A percentile compares a stretch with the other conserved stretches of the same genome.
phyloP scores from a whole-genome alignment of 257 asterid species.

The Striga asiatica region DNA sequence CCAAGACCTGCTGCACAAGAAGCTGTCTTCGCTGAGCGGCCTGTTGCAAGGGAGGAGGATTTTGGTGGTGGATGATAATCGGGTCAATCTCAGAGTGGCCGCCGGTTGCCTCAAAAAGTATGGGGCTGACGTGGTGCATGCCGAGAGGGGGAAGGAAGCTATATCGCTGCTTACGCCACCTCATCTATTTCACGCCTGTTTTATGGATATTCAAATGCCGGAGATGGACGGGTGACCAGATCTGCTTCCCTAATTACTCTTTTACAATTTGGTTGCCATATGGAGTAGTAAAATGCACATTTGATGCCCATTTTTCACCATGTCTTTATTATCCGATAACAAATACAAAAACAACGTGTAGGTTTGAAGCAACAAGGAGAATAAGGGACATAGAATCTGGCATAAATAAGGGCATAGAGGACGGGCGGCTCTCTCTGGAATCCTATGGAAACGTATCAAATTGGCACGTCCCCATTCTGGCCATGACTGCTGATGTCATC shows the following conservation, averaged over 20 bases:
- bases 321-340: background rate
- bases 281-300: too few species aligned
- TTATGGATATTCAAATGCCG: conserved; percentile 99
- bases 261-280: too few species aligned
- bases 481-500: conserved; percentile 96
- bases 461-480: conserved; percentile 89
- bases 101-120: conserved; percentile 75
- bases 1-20: conserved; percentile 25
- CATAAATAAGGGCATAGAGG: conserved; percentile 29
- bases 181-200: conserved; percentile 88
- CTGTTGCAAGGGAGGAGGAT: conserved; percentile 75
- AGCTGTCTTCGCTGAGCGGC: conserved; percentile 38
- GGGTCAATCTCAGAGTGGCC: conserved; percentile 87
- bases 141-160: conserved; percentile 68
- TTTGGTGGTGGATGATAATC: conserved; percentile 81
- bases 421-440: conserved; percentile 36
- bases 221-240: conserved; percentile 84
- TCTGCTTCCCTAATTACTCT: background rate
- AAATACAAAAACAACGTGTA: conserved; percentile 15
- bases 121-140: conserved; percentile 85
- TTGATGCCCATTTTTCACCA: background rate
- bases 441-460: conserved; percentile 30
- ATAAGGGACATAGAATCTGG: conserved; percentile 48
- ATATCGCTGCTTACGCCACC: conserved; percentile 61
- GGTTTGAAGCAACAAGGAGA: conserved; percentile 73